Evolutionary conservation across 768 basidiomycete species (phyloP).

Genomic region (Candolleomyces eurysporus): DNA sequence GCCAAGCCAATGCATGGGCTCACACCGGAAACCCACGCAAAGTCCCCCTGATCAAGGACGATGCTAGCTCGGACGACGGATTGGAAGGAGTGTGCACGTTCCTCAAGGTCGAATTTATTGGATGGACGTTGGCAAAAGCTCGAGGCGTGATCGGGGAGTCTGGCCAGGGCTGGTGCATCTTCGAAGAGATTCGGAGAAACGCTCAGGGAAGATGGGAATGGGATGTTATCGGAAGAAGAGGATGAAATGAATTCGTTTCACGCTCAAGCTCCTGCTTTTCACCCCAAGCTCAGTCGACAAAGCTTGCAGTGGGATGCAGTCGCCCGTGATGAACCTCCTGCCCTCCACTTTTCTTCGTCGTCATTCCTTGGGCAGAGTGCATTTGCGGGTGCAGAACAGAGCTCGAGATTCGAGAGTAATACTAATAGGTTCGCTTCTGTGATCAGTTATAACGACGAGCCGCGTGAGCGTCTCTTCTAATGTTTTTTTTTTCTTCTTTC

Average conservation of each 20-base stretch:
- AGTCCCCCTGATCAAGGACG: conserved; percentile 6
- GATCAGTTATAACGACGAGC: not conserved
- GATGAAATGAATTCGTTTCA: conserved; percentile 16
- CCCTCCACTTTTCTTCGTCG: conserved; percentile 70
- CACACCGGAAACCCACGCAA: conserved; percentile 38
- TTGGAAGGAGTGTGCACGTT: conserved; percentile 59
- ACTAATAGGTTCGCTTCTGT: no score
- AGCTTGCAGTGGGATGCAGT: not conserved
- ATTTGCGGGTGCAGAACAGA: not conserved
- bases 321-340: conserved; percentile 53
- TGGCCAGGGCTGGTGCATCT: conserved; percentile 70
- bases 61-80: conserved; percentile 11
- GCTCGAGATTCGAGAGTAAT: not conserved
- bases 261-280: not conserved
- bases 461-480: not conserved
- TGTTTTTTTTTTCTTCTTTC: no score
- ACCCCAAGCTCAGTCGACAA: not conserved
- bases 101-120: conserved; percentile 67
- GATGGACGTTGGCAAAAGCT: conserved; percentile 69
- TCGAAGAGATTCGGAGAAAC: conserved; percentile 52
- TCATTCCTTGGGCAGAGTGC: conserved; percentile 31
- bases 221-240: conserved; percentile 23
- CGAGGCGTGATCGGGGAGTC: conserved; percentile 68
- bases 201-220: conserved; percentile 21
- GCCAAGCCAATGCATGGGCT: conserved; percentile 67